A percentile compares a stretch with the other conserved stretches of the same genome.
These are phyloP conservation scores for Phoenix dactylifera DNA, from an alignment of 176 grass and related monocot genomes.

Conservation along the genomic window DNA sequence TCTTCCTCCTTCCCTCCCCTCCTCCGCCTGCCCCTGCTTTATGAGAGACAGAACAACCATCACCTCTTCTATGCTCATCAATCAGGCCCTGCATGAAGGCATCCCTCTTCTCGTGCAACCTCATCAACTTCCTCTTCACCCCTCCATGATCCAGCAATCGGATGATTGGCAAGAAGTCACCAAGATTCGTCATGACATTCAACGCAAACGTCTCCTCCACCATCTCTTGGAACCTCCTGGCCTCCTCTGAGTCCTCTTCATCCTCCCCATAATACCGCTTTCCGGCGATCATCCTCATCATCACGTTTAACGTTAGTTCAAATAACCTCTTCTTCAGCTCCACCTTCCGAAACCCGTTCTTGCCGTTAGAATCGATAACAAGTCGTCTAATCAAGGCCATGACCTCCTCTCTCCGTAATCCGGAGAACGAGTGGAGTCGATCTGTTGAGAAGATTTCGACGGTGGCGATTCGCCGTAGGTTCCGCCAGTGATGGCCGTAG, in stretches of 20 bases:
- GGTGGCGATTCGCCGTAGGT: conserved; percentile 39
- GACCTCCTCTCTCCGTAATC: conserved; percentile 23
- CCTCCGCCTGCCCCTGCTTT: too few relatives aligned
- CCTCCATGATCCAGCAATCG: conserved; percentile 46
- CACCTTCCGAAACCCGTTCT: conserved; percentile 11
- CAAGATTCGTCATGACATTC: conserved; percentile 29
- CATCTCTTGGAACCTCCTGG: conserved; percentile 33
- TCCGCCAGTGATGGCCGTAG: conserved; percentile 48
- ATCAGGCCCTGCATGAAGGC: conserved; percentile 41
- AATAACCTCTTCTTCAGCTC: conserved; percentile 54
- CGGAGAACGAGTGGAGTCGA: conserved; percentile 24
- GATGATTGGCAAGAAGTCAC: conserved; percentile 65
- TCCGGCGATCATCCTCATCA: conserved; percentile 49
- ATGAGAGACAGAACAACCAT: neutral
- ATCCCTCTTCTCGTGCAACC: conserved; percentile 21
- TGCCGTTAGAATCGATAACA: neutral
- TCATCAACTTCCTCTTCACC: conserved; percentile 29
- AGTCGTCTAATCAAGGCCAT: conserved; percentile 32
- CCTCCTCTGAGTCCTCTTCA: conserved; percentile 41
- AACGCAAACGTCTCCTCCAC: conserved; percentile 18
- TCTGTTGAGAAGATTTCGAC: conserved; percentile 41
- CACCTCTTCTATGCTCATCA: conserved; percentile 27
- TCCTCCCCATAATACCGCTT: conserved; percentile 37
- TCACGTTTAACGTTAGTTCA: conserved; percentile 45
- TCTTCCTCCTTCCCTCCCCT: conserved; percentile 32